Evolutionary conservation across 345 rosid species (phyloP).

Genomic region (Schrenkiella parvula): DNA sequence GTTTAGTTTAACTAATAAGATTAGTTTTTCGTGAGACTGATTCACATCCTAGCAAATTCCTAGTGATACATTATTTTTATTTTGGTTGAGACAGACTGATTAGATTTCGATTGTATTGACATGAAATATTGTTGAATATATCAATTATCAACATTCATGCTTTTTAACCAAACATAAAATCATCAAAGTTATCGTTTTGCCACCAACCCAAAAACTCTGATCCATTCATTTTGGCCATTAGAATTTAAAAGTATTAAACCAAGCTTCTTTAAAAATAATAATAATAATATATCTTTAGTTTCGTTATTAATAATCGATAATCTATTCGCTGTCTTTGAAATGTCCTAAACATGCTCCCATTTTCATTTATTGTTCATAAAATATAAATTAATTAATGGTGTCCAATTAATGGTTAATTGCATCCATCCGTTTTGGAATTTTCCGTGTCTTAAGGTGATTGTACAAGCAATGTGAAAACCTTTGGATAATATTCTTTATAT

Average conservation of each 20-base stretch:
- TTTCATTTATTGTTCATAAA: not conserved
- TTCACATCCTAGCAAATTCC: not conserved
- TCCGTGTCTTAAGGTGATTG: conserved; percentile 6
- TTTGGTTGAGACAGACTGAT: not conserved
- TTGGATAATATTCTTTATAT: not conserved
- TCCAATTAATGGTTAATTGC: conserved; percentile 11
- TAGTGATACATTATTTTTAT: not conserved
- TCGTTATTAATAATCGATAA: not conserved
- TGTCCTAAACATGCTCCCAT: conserved; percentile 7
- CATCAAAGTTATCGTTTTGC: not conserved
- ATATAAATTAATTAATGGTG: not conserved
- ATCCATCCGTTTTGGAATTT: conserved; percentile 12
- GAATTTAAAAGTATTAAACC: not conserved
- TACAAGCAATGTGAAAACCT: not conserved
- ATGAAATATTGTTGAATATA: not conserved
- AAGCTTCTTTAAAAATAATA: not conserved
- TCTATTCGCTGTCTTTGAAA: not conserved
- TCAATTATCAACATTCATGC: not conserved
- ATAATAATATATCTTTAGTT: too few species aligned
- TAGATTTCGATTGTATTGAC: not conserved
- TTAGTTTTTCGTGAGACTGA: not conserved
- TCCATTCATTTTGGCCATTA: not conserved
- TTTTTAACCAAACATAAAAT: not conserved
- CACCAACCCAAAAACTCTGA: not conserved
- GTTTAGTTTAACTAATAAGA: not conserved